These are phyloP conservation scores for Gnomoniopsis smithogilvyi DNA, from an alignment of 2,329 filamentous ascomycete species.

Conservation along the genomic window DNA sequence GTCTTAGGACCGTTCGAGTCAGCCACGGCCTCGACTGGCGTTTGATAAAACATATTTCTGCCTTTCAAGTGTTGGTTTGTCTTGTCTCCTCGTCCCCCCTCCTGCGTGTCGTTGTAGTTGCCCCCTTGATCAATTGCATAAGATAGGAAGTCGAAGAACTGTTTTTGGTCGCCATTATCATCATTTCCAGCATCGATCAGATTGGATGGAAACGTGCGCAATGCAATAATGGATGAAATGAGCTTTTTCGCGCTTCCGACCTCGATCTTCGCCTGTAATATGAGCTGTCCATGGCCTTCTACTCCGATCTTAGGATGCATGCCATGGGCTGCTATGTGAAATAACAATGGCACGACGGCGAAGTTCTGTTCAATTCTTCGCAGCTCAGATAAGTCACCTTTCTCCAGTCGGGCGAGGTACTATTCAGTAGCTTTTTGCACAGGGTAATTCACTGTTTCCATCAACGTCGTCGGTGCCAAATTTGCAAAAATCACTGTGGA, in stretches of 20 bases:
- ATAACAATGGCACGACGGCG: neutral
- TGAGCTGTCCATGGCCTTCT: no score
- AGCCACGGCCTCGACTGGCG: neutral
- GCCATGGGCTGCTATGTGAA: neutral
- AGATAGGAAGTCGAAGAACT: neutral
- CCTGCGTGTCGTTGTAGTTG: no score
- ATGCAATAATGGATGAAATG: neutral
- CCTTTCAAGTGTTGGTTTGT: neutral
- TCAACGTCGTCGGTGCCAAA: neutral
- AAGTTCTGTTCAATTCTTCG: no score
- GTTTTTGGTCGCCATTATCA: neutral
- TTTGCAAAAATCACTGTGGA: neutral
- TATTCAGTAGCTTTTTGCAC: neutral
- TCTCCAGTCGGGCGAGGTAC: neutral
- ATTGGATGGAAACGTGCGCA: neutral
- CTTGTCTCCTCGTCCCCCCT: neutral
- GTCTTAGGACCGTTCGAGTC: neutral
- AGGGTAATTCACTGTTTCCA: neutral
- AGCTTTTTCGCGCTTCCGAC: neutral
- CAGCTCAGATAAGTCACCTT: neutral
- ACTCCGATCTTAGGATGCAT: no score
- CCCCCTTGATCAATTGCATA: neutral
- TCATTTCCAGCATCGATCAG: neutral
- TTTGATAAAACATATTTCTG: neutral
- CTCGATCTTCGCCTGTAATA: neutral